Evolutionary conservation across 306 rosid species (phyloP), one percentile per base, ranked within the genome.

Genomic region (Phaseolus lunatus): DNA sequence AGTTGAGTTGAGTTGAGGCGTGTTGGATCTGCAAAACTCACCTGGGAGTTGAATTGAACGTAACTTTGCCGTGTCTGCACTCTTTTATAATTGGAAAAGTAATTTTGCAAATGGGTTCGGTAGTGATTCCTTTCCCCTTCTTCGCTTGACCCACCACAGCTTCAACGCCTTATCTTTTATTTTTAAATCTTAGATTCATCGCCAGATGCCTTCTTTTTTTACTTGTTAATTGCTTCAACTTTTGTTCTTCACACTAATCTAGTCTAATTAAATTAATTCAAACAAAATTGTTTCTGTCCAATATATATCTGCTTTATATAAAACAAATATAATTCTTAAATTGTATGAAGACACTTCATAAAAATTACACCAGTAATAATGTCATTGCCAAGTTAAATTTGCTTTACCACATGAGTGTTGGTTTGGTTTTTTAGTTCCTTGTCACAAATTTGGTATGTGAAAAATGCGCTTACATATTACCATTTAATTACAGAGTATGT

Each of bases 11-110:
- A 31, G 9, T 8, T 10, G 29, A 57, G 64, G 22, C 74, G 62
- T 41, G 78, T 23, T 73, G 81, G 73, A 83, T 83, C 76, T 82
- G 82, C 85, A 75, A 84, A 81, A 63, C 74, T 16, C 72, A 67
- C 85, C 77, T 54, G 70, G 50, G 0, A 0, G 2, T n/a, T 31
- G 22, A 18, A 47, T 15, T 65, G 1, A 23, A 3, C 50, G 16
- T 35, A 10, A 16, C 56, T 39, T 81, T 62, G 74, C 79, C 11
- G 56, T 29, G 12, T 63, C 41, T 77, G 23, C 70, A 53, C 85
- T 43, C 44, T 11, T 61, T 27, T 37, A 49, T 20, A 53, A 66
- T 37, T 63, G 29, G 31, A 52, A 69, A 80, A 15, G 5, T 58
- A 29, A 20, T 0, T 27, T 26, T 26, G 33, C 70, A 45, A 29